Evolutionary conservation across 805 yeast species (phyloP), one percentile per base, ranked within the genome.

Genomic region (Clavispora asparagi): DNA sequence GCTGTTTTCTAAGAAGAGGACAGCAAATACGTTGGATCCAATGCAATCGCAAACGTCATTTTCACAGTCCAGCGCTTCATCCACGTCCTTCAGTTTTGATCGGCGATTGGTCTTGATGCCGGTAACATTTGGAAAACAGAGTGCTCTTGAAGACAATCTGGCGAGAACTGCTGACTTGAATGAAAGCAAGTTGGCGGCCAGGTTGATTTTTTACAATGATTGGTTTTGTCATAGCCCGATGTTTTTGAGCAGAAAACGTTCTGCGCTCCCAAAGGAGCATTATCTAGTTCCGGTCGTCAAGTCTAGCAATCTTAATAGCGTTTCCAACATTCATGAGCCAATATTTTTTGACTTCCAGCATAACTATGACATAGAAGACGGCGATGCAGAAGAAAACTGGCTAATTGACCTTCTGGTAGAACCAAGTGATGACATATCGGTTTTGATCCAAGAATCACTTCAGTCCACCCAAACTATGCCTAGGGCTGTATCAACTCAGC

Each of bases 191-290:
- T 44, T 65, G 33, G 53, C 62, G 5, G 49, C 58, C 4, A 50
- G 68, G 27, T 45, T 67, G 4, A 40, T 67, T 3, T 65, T 71
- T 44, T 68, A 61, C 52, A 58, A 57, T 31, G 74, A 70, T 50
- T 70, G 73, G 73, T 62, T 56, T 44, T 54, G 56, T 40, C 44
- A 48, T 8, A 51, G 56, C 35, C 57, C 57, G 1, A 49, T 43
- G 23, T 54, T 48, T 26, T 40, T 41, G 19, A 32, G 40, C 28
- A 45, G 43, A n/a, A 14, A 30, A 9, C 31, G 42, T 9, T 29
- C 35, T 1, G 26, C 32, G 19, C 19, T 35, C 16, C 8, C 16
- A 1, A 23, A 43, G 2, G 50, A 47, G 42, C 48, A 46, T 11
- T 45, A 37, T 40, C 43, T 45, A 4, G 58, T 53, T 2, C 47